Conservation (phyloP, 139 green algal species). For the Closterium sp. region DNA sequence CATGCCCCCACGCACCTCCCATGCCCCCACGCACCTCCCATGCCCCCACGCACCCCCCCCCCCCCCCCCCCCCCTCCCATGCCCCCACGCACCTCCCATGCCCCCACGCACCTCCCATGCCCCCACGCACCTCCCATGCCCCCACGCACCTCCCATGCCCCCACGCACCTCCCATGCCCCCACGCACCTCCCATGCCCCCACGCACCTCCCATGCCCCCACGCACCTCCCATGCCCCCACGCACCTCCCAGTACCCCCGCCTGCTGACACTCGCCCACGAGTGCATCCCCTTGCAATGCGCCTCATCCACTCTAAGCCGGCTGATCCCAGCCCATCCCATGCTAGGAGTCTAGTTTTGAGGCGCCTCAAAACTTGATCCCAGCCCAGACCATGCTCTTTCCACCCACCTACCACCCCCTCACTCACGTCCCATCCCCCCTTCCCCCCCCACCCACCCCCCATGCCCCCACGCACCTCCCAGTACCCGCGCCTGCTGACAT, state of each 20-base stretch:
- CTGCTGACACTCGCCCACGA: conserved; percentile 79
- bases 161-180: too few relatives aligned
- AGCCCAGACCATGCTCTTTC: neutral
- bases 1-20: too few relatives aligned
- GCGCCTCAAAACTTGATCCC: too few relatives aligned
- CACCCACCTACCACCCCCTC: neutral
- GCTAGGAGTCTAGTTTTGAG: too few relatives aligned
- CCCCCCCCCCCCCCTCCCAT: too few relatives aligned
- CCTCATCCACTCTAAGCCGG: conserved; percentile 79
- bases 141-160: too few relatives aligned
- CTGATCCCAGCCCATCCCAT: too few relatives aligned
- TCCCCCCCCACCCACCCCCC: neutral
- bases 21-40: too few relatives aligned
- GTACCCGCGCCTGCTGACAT: conserved; percentile 82
- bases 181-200: neutral
- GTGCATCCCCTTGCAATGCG: conserved; percentile 86
- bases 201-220: neutral
- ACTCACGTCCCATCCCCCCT: neutral
- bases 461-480: conserved; percentile 72
- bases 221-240: neutral
- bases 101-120: too few relatives aligned
- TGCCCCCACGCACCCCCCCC: too few relatives aligned
- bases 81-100: too few relatives aligned
- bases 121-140: too few relatives aligned
- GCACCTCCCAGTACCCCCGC: conserved; percentile 89